phyloP scores from a whole-genome alignment of 202 grass and related monocot species.

The Musa balbisiana region DNA sequence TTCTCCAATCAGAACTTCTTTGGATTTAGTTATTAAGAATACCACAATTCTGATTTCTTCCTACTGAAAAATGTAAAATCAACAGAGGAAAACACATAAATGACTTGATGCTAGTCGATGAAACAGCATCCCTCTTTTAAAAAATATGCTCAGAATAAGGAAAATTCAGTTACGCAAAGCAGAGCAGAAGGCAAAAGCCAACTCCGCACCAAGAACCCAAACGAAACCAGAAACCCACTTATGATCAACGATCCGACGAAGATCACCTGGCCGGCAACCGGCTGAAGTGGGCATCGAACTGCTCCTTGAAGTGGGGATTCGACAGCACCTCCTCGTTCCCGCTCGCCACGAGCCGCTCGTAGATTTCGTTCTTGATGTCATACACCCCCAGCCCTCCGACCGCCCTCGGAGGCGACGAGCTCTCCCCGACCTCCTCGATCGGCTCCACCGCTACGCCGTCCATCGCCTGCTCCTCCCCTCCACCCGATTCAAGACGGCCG shows the following conservation, averaged over 20 bases:
- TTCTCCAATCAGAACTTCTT: background rate
- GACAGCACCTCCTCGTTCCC: conserved; percentile 54
- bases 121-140: background rate
- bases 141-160: background rate
- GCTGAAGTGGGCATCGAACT: conserved; percentile 64
- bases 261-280: conserved; percentile 66
- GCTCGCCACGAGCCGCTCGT: conserved; percentile 57
- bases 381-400: conserved; percentile 17
- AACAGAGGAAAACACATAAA: background rate
- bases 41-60: too few species aligned
- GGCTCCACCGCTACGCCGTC: conserved; percentile 23
- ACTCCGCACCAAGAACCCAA: background rate
- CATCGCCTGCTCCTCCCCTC: conserved; percentile 23
- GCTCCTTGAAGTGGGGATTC: conserved; percentile 50
- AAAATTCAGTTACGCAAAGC: background rate
- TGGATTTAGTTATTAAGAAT: too few species aligned
- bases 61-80: background rate
- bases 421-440: conserved; percentile 92
- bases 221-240: background rate
- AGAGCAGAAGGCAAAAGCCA: background rate
- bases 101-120: background rate
- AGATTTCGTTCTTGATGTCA: conserved; percentile 53
- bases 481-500: background rate
- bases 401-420: conserved; percentile 38
- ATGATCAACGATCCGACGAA: background rate